Evolutionary conservation across 306 rosid genomes (phyloP).

Genomic region (Spatholobus suberectus): DNA sequence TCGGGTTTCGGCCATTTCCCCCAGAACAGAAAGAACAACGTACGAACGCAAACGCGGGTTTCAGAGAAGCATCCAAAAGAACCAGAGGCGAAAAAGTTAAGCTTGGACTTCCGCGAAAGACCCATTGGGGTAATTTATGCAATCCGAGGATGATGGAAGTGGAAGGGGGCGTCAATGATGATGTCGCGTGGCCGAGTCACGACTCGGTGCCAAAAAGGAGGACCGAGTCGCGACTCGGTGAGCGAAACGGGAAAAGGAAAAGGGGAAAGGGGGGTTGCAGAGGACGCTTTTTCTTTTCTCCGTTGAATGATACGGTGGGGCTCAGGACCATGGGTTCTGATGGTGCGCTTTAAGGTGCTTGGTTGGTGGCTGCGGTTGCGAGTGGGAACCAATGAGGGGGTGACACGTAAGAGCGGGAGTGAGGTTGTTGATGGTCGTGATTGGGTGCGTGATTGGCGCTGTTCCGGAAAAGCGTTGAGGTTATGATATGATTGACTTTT

Average conservation of each 20-base stretch:
- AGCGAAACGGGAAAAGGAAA: conserved; percentile 38
- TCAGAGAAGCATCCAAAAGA: conserved; percentile 24
- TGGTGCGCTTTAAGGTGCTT: conserved; percentile 27
- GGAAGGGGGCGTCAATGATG: conserved; percentile 53
- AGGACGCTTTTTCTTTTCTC: conserved; percentile 25
- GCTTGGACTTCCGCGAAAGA: conserved; percentile 53
- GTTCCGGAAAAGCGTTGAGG: conserved; percentile 32
- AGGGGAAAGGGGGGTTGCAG: conserved; percentile 22
- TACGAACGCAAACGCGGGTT: conserved; percentile 18
- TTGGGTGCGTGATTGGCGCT: conserved; percentile 51
- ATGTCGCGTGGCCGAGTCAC: conserved; percentile 63
- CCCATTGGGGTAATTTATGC: conserved; percentile 62
- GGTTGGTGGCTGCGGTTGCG: neutral
- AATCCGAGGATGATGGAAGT: conserved; percentile 53
- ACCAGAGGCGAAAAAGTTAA: conserved; percentile 30
- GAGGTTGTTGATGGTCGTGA: neutral
- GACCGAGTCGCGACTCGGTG: conserved; percentile 34
- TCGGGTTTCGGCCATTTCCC: conserved; percentile 61
- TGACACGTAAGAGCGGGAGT: neutral
- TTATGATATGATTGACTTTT: conserved; percentile 14
- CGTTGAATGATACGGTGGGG: conserved; percentile 30
- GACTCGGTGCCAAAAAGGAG: conserved; percentile 55
- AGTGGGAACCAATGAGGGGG: neutral
- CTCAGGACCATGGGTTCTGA: neutral
- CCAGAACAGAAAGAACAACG: neutral